Base-by-base conservation (phyloP, 345 rosid genomes). In the Raphanus raphanistrum region DNA sequence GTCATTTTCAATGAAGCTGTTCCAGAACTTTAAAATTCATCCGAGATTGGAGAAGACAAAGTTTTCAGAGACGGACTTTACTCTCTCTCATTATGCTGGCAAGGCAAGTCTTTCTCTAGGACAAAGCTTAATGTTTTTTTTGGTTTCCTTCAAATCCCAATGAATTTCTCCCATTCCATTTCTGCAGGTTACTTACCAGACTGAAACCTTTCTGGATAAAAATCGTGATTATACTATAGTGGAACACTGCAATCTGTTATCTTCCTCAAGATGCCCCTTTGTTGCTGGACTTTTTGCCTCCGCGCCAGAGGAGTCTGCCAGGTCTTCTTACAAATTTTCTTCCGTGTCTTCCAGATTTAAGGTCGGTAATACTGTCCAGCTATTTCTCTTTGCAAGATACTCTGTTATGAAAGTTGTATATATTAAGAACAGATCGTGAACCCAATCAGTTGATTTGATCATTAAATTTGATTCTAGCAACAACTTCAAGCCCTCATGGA, bases 401-500 rank as follows among this genome's bases (percentile, higher is more conserved):
- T 65, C 9, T 55, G 3, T 69, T 41, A 25, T 57, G 50, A 13
- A 60, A 67, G 21, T 21, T 62, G 36, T 62, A 45, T 72, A 26
- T 62, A 52, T 73, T 33, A 73, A 67, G 57, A 68, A 48, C 27
- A 12, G 58, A 54, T 29, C 15, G 8, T 69, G 50, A 48, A 41
- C 26, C 41, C 41, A 10, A 71, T 60, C 36, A n/a, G 5, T 32
- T 9, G 50, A 63, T 82, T 17, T 70, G 76, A 63, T 66, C 75
- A 25, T 21, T 54, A 62, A 63, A 28, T 52, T 72, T 78, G 67
- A 66, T 69, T 79, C 57, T 72, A 94, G 98, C 98, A 92, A 92
- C 98, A 94, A 94, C 98, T 94, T 84, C 98, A 94, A 84, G 82
- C 98, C 16, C 97, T 94, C 59, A 90, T 92, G 98, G 98, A 94